Evolutionary conservation across 495 filamentous ascomycete species (phyloP).

Genomic region (Lasiosphaeria ovina): DNA sequence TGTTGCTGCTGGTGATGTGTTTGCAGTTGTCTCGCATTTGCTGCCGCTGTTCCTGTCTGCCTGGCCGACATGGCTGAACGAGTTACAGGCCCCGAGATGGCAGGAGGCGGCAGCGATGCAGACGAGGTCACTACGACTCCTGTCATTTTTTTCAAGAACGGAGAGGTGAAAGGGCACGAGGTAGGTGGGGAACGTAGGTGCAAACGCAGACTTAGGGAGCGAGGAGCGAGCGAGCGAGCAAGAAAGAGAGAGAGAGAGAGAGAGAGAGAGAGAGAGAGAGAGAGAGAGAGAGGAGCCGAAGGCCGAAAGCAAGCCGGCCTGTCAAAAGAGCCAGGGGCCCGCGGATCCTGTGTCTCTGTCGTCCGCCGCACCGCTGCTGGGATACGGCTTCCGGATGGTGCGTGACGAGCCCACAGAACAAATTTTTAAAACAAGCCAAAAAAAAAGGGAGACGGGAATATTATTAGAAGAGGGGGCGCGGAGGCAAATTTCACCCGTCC

Average conservation of each 20-base stretch:
- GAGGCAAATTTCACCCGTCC: too few relatives aligned
- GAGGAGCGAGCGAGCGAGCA: constrained; percentile 11
- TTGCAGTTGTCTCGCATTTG: constrained; percentile 1
- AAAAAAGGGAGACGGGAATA: background rate
- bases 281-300: too few relatives aligned
- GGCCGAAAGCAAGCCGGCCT: too few relatives aligned
- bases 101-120: constrained; percentile 1
- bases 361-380: constrained; percentile 10
- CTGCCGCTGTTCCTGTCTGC: constrained; percentile 13
- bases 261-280: too few relatives aligned
- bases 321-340: too few relatives aligned
- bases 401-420: too few relatives aligned
- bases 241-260: constrained; percentile 26
- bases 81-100: constrained; percentile 19
- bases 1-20: background rate
- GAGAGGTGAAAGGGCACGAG: background rate
- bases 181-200: constrained; percentile 9
- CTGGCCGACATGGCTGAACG: constrained; percentile 29
- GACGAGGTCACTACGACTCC: constrained; percentile 20
- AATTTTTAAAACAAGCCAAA: constrained; percentile 18
- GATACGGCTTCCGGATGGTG: too few relatives aligned
- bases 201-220: background rate
- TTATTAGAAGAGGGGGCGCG: too few relatives aligned
- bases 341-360: too few relatives aligned
- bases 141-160: constrained; percentile 26